Base-by-base conservation (phyloP, 768 basidiomycete species). In the Boletus rubroflammeus region DNA sequence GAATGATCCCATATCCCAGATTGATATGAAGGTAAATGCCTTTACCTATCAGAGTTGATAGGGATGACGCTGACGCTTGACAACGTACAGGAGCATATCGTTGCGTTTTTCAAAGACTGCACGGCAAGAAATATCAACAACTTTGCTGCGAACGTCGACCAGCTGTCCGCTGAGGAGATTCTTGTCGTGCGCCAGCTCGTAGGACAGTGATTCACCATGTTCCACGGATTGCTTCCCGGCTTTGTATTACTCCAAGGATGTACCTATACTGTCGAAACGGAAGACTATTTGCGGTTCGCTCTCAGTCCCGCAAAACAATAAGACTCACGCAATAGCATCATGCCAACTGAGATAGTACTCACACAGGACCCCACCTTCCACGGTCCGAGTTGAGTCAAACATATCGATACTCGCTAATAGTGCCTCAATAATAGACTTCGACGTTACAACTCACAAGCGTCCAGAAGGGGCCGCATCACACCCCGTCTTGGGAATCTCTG, bases 1-100 rank as follows among this genome's bases (percentile, higher is more conserved):
- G 73, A 83, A 81, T 50, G 96, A 98, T 70, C 86, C 90, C 5
- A 77, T 97, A 51, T 90, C 87, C 23, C 84, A 86, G 54, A 86
- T 98, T 65, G 92, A 98, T 62, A 83, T 98, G 74, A 73, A 72
- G 60, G 85, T 84, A 55, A 58, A 76, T 26, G 7, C 8, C 3
- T 17, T 38, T 11, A 41, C 14, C n/a, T 6, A 7, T 8, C 25
- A 13, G 21, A 32, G 19, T 75, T 78, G 25, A 32, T 26, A 15
- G 13, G 25, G 13, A 34, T 41, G 38, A 25, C 25, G 11, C 41
- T 38, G 32, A 55, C 35, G 44, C 44, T 34, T 25, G 49, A 54
- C 26, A 14, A 54, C 25, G 28, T 53, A 17, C 55, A 93, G 89
- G 79, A 76, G 3, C 86, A 90, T 64, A 72, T 92, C n/a, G 59